phyloP scores from a whole-genome alignment of 2,329 filamentous ascomycete genomes.

The Arachnomyces sp. region DNA sequence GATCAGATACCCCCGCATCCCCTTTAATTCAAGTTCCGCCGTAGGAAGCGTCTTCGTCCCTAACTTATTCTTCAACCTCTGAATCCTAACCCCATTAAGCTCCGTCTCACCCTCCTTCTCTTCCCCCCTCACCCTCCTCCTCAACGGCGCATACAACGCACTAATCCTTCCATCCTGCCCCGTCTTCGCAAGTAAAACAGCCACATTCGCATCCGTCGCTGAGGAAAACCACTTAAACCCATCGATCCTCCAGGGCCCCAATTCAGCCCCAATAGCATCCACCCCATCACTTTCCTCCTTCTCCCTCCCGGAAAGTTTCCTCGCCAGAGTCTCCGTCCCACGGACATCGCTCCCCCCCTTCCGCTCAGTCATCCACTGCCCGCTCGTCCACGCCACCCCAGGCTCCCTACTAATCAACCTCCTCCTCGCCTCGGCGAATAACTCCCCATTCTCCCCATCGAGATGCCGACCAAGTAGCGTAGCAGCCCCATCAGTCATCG shows the following conservation, averaged over 20 bases:
- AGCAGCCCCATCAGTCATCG: slow-evolving; percentile 23
- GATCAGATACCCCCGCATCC: slow-evolving; percentile 58
- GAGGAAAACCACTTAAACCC: slow-evolving; percentile 65
- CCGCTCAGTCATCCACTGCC: slow-evolving; percentile 71
- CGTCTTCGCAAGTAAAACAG: slow-evolving; percentile 55
- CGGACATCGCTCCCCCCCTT: slow-evolving; percentile 62
- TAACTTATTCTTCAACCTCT: slow-evolving; percentile 63
- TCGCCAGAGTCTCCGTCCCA: slow-evolving; percentile 56
- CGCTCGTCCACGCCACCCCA: slow-evolving; percentile 55
- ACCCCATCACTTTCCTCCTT: slow-evolving; percentile 15
- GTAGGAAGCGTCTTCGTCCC: slow-evolving; percentile 63
- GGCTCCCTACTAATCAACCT: slow-evolving; percentile 46
- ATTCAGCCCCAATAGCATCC: slow-evolving; percentile 21
- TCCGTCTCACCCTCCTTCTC: slow-evolving; percentile 8
- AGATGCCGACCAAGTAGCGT: slow-evolving; percentile 17
- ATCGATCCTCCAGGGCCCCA: slow-evolving; percentile 48
- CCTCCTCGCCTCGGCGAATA: slow-evolving; percentile 15
- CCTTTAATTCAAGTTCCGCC: slow-evolving; percentile 58
- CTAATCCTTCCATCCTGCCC: slow-evolving; percentile 41
- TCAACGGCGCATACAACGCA: slow-evolving; percentile 58
- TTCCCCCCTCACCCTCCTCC: slow-evolving; percentile 25
- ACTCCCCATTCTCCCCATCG: slow-evolving; percentile 12
- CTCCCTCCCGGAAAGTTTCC: slow-evolving; percentile 20
- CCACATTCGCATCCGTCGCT: slow-evolving; percentile 57
- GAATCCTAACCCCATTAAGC: slow-evolving; percentile 57